Evolutionary conservation across 176 grass and related monocot species (phyloP), one percentile per base, ranked within the genome.

Genomic region (Pharus latifolius): DNA sequence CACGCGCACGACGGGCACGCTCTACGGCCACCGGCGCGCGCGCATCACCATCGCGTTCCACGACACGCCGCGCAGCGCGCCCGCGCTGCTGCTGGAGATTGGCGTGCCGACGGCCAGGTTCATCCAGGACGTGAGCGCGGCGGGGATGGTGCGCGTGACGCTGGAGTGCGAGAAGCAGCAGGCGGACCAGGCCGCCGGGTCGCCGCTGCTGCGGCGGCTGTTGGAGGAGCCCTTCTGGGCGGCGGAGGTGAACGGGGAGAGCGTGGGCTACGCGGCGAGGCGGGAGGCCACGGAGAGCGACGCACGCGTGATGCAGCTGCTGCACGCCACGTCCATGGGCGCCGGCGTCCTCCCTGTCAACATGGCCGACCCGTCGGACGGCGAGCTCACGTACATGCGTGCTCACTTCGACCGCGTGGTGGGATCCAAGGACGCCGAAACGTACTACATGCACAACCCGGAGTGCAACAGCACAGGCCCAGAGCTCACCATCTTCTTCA

Each of bases 361-460:
- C 49, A 84, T 92, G 86, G 56, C 76, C 8, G 78, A 85, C 49
- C 62, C 78, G 60, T 8, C n/a, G 42, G 81, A 97, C 67, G 81
- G 93, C 55, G 89, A 97, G 80, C 69, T 90, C 26, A 97, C 83
- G 4, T 97, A 90, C 83, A 92, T 97, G 93, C 80, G 89, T 10
- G 60, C 67, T 18, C 80, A 85, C 75, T 92, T 97, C 56, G 89
- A 97, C 33, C 78, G 89, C 42, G 78, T 92, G 15, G 82, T 92
- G 26, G 88, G 88, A 10, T 96, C 93, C 73, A 85, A 78, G 80
- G 88, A 96, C 80, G 53, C 94, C 26, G 86, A 97, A 83, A 92
- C 94, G 8, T 92, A 87, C 65, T 92, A 97, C 83, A 92, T 97
- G 94, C 71, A 84, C 69, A 97, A 92, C 62, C 89, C 86, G 9